Conservation (phyloP, 2,329 filamentous ascomycete genomes). For the Graphilbum sp. region DNA sequence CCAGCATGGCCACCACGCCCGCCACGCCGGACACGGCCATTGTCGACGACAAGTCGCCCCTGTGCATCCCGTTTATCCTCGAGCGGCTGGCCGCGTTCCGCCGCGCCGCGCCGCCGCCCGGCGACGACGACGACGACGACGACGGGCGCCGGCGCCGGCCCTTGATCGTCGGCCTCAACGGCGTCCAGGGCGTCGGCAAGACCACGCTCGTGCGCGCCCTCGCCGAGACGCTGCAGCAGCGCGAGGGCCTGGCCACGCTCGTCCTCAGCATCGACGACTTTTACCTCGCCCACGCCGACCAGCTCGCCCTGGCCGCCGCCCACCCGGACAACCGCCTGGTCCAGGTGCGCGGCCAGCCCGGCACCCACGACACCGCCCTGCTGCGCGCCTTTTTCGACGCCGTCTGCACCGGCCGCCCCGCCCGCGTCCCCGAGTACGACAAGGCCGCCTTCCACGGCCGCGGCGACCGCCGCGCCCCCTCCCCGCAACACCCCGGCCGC, state of each 20-base stretch:
- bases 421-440: constrained; percentile 60
- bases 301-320: constrained; percentile 44
- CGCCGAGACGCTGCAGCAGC: constrained; percentile 38
- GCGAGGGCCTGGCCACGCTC: constrained; percentile 44
- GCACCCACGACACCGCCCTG: constrained; percentile 58
- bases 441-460: constrained; percentile 62
- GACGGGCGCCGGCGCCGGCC: constrained; percentile 41
- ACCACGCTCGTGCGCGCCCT: constrained; percentile 66
- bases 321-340: constrained; percentile 60
- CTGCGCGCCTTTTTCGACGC: constrained; percentile 43
- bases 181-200: constrained; percentile 84
- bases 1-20: constrained; percentile 9
- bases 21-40: constrained; percentile 19
- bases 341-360: constrained; percentile 65
- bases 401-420: constrained; percentile 34
- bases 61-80: constrained; percentile 63
- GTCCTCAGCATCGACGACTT: constrained; percentile 81
- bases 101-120: constrained; percentile 48
- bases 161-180: constrained; percentile 78
- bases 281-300: constrained; percentile 59
- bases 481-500: constrained; percentile 38
- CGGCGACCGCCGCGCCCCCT: constrained; percentile 54
- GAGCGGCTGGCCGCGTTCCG: constrained; percentile 24
- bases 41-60: constrained; percentile 60
- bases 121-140: constrained; percentile 83